Evolutionary conservation across 2,329 filamentous ascomycete species (phyloP), one percentile per base, ranked within the genome.

Genomic region (Colletotrichum viniferum): DNA sequence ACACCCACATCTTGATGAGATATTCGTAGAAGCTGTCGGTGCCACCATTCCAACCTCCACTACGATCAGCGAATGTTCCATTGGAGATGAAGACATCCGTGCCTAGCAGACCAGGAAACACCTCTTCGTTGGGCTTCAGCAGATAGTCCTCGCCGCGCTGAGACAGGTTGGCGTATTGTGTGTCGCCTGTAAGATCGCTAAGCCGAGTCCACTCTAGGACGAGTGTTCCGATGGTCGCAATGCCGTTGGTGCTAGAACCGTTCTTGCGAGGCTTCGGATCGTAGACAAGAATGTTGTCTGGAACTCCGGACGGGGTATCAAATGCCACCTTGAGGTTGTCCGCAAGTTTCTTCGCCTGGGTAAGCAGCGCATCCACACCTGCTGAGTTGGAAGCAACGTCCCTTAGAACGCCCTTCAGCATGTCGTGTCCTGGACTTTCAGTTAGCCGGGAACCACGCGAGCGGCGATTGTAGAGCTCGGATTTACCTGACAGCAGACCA

Each of bases 11-110:
- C 87, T 98, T 98, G 83, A 98, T 93, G 36, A 98, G 90, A 80
- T 97, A 97, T 84, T 97, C 95, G 85, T 97, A 98, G 85, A 93
- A 97, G 58, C 92, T 95, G 83, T 97, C 95, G 34, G 90, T 90
- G 8, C 94, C 93, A 66, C 93, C 95, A 52, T 91, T 90, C 95
- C 95, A 98, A 60, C 94, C 94, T 67, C 96, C 95, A 3, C 78
- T 80, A 28, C 89, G 89, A 80, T 96, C 91, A 16, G 90, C 78
- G 78, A 97, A 96, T 9, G 86, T 79, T 24, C 95, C 95, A 5
- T 90, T 92, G 2, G 85, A 81, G 76, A 95, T 88, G 78, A 92
- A 87, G 52, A 98, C 89, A 63, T 90, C 85, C 32, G 89, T 92
- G 7, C 95, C 95, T 1, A 96, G 84, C 24, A 98, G 87, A 12